These are phyloP conservation scores for Cryptococcus wingfieldii DNA, from an alignment of 1,284 basidiomycete species.

Conservation along the genomic window DNA sequence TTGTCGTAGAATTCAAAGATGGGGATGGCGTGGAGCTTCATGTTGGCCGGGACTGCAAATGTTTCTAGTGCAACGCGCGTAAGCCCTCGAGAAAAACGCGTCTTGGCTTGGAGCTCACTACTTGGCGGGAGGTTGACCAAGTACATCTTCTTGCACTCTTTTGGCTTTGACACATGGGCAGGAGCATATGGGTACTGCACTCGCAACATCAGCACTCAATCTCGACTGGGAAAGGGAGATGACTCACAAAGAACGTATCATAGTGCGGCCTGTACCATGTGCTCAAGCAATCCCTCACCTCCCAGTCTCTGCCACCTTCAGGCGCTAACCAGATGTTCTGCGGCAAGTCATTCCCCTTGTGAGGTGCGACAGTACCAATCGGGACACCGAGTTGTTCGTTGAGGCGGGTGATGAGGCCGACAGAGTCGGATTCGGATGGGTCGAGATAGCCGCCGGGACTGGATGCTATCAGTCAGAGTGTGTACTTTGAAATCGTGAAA, in stretches of 20 bases:
- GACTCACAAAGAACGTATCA: constrained; percentile 91
- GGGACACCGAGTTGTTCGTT: constrained; percentile 73
- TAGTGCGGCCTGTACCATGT: constrained; percentile 98
- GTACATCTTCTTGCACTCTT: constrained; percentile 96
- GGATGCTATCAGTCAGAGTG: constrained; percentile 2
- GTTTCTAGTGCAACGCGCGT: constrained; percentile 60
- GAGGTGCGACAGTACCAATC: background rate
- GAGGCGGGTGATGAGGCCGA: constrained; percentile 79
- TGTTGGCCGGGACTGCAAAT: constrained; percentile 93
- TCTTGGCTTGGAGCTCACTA: constrained; percentile 56
- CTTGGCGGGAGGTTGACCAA: constrained; percentile 90
- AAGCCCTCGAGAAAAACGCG: background rate
- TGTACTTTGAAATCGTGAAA: background rate
- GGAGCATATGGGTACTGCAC: constrained; percentile 93
- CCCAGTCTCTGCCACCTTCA: constrained; percentile 76
- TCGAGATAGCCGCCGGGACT: constrained; percentile 98
- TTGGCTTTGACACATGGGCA: constrained; percentile 93
- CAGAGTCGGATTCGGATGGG: constrained; percentile 86
- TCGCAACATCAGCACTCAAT: background rate
- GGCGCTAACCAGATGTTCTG: background rate
- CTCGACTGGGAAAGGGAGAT: too few species aligned
- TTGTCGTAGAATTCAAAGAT: constrained; percentile 97
- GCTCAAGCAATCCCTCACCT: constrained; percentile 87
- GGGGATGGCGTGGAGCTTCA: constrained; percentile 94
- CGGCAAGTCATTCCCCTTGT: background rate